Evolutionary conservation across 2,329 filamentous ascomycete genomes (phyloP), one percentile per base, ranked within the genome.

Genomic region (Cercospora sojina): DNA sequence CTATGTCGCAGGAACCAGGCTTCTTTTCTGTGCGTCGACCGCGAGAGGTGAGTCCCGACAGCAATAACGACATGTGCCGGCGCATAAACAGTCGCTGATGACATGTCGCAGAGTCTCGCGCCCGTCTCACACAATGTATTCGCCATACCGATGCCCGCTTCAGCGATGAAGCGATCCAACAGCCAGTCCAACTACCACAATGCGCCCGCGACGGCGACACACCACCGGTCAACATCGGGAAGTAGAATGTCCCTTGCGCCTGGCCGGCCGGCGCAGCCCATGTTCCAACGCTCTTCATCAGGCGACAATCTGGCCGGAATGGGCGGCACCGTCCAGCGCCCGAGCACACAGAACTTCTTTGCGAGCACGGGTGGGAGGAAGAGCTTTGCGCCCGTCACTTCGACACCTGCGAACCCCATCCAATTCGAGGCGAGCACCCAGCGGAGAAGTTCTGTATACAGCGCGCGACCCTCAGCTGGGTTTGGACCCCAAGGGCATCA

Each of bases 21-120:
- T 84, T 95, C 77, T 97, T 94, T 86, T 97, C 93, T 77, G 92
- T 96, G 78, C 92, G 92, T 80, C 90, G 93, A 76, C 91, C 91
- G 73, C 88, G 94, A 85, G 93, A 97, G 86, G 93, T 96, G 84
- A 78, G 86, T 79, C 49, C 62, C 64, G 64, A 64, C 41, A 61
- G 38, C 60, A 55, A n/a, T 16, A 29, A 13, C 29, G 49, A 49
- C 20, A 32, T 9, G n/a, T 29, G 23, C 43, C 25, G 18, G 31
- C 53, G 43, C 64, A 67, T 65, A 65, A 66, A 69, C 58, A 73
- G n/a, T 32, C 13, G 51, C 67, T 53, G 47, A 66, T 38, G 56
- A 25, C 18, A 58, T 16, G 12, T 55, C 12, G 32, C 79, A 96
- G 92, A 97, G 95, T 62, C 87, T 98, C 67, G 93, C 90, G 71